Evolutionary conservation across 2,329 filamentous ascomycete genomes (phyloP).

Genomic region (Trichophyton schoenleinii): DNA sequence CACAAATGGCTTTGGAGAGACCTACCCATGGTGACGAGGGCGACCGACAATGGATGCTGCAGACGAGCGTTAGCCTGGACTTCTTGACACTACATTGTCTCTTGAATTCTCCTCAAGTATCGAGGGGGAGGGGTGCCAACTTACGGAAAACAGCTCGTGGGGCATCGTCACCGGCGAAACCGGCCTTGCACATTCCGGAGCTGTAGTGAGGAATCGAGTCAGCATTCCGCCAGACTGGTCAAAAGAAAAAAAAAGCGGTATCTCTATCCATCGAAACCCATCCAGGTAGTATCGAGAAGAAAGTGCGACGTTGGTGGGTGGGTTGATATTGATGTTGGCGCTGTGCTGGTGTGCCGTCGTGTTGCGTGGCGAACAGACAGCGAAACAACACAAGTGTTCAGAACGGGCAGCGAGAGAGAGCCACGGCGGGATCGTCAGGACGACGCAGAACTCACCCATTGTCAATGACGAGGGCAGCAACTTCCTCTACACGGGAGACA

Average conservation of each 20-base stretch:
- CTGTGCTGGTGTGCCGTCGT: neutral
- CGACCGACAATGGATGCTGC: constrained; percentile 97
- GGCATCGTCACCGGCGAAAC: constrained; percentile 99
- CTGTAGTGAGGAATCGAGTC: constrained; percentile 39
- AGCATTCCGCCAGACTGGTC: neutral
- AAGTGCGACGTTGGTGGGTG: neutral
- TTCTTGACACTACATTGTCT: no score
- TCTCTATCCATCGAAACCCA: neutral
- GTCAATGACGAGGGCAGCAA: constrained; percentile 99
- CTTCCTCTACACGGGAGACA: constrained; percentile 67
- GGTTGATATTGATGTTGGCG: neutral
- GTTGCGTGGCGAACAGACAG: neutral
- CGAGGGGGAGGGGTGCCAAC: constrained; percentile 36
- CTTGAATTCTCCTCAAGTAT: neutral
- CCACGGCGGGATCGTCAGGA: constrained; percentile 17
- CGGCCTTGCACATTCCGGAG: constrained; percentile 99
- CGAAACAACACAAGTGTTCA: neutral
- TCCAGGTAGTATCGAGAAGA: neutral
- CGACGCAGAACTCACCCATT: constrained; percentile 79
- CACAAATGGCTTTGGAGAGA: neutral
- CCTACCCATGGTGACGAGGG: constrained; percentile 97
- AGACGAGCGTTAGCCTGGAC: neutral
- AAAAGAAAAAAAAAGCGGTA: neutral
- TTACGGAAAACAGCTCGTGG: constrained; percentile 99
- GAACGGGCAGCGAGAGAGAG: constrained; percentile 15